Evolutionary conservation across 352 stramenopile genomes (phyloP).

Genomic region (Phytophthora tentaculata): DNA sequence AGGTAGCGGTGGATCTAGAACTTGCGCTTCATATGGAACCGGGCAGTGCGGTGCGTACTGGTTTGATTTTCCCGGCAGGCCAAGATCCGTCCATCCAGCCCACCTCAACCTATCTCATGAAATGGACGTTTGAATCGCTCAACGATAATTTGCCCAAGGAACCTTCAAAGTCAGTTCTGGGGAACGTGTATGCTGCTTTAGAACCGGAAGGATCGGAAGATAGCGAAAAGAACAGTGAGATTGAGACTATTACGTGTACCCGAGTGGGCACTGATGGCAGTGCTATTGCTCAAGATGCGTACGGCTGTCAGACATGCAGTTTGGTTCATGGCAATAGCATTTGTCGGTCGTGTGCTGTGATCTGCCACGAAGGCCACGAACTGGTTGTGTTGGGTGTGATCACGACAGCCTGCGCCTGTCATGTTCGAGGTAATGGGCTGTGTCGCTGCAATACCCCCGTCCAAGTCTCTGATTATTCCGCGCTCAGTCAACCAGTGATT

Average conservation of each 20-base stretch:
- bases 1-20: constrained; percentile 63
- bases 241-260: constrained; percentile 55
- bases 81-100: constrained; percentile 13
- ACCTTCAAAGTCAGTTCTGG: constrained; percentile 36
- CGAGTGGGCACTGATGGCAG: constrained; percentile 81
- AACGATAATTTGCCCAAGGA: constrained; percentile 16
- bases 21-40: constrained; percentile 48
- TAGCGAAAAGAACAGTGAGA: constrained; percentile 17
- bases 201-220: constrained; percentile 23
- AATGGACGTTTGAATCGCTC: constrained; percentile 45
- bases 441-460: constrained; percentile 65
- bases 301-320: constrained; percentile 84
- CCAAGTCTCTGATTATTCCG: constrained; percentile 41
- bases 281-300: constrained; percentile 79
- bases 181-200: constrained; percentile 49
- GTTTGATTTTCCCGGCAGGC: constrained; percentile 51
- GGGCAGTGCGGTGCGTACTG: constrained; percentile 40
- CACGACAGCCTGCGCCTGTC: constrained; percentile 75
- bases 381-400: constrained; percentile 75
- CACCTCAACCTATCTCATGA: constrained; percentile 29
- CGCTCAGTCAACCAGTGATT: constrained; percentile 44
- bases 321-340: constrained; percentile 71
- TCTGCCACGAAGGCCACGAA: constrained; percentile 87
- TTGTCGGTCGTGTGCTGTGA: constrained; percentile 68
- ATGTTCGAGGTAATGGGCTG: constrained; percentile 50